Conservation (phyloP, 177 flowering plant species). For the Telopea speciosissima region DNA sequence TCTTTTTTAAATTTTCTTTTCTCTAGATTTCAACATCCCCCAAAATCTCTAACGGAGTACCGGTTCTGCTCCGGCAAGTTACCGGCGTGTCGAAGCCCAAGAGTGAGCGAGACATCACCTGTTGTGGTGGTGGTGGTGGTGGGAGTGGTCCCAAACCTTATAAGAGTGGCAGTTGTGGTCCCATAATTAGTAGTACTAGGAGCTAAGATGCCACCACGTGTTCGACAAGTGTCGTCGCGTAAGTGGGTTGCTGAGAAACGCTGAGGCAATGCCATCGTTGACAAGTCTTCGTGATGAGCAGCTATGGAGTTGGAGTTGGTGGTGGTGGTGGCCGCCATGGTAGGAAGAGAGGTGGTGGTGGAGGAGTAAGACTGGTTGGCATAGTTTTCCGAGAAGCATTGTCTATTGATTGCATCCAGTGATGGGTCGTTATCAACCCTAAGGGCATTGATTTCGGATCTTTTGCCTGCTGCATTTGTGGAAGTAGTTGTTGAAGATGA, state of each 20-base stretch:
- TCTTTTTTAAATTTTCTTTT: no score
- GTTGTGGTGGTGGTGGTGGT: constrained; percentile 17
- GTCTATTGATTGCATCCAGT: constrained; percentile 44
- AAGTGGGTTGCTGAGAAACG: constrained; percentile 3
- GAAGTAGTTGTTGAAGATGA: constrained; percentile 19
- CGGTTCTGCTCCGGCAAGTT: constrained; percentile 24
- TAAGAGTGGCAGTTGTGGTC: constrained; percentile 6
- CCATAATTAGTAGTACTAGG: constrained; percentile 7
- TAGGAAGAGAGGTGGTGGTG: background rate
- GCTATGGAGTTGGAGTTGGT: constrained; percentile 7
- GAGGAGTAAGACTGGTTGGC: constrained; percentile 9
- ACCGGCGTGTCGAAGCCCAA: constrained; percentile 40
- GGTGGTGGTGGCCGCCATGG: constrained; percentile 13
- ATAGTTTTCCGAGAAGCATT: constrained; percentile 32
- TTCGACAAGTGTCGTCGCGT: constrained; percentile 10
- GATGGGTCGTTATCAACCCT: constrained; percentile 45
- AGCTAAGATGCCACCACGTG: background rate
- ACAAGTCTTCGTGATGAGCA: constrained; percentile 1
- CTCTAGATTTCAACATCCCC: constrained; percentile 23
- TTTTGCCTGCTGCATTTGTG: constrained; percentile 30
- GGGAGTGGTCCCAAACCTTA: constrained; percentile 9
- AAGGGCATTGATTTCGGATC: constrained; percentile 53
- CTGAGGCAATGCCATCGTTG: background rate
- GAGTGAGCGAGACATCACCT: constrained; percentile 41
- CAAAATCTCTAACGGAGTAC: constrained; percentile 22